Conservation (phyloP, 495 filamentous ascomycete genomes). For the Podospora comata region DNA sequence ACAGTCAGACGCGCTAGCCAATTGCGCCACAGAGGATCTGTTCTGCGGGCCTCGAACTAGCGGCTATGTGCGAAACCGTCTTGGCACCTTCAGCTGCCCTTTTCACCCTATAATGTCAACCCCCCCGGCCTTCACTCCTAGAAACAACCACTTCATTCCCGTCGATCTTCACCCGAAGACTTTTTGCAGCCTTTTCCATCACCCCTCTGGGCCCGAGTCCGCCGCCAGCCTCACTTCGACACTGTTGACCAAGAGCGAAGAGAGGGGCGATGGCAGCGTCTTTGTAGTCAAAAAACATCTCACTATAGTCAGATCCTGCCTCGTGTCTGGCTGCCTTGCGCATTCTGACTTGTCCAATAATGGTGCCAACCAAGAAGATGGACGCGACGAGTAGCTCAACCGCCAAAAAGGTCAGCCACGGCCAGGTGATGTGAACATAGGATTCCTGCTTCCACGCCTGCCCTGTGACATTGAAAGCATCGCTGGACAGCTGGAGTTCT, state of each 20-base stretch:
- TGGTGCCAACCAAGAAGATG: neutral
- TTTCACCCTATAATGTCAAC: neutral
- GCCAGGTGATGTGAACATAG: neutral
- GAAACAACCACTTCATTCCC: constrained; percentile 3
- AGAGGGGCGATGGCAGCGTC: neutral
- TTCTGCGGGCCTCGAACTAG: neutral
- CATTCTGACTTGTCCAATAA: neutral
- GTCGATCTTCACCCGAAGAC: neutral
- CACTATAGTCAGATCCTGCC: too few relatives aligned
- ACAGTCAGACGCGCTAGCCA: constrained; percentile 35
- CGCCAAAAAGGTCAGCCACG: neutral
- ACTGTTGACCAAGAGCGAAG: neutral
- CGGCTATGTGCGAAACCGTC: neutral
- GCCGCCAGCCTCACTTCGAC: neutral
- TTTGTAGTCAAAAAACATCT: neutral
- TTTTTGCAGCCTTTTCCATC: constrained; percentile 1
- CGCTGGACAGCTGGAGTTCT: too few relatives aligned
- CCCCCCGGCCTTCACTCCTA: neutral
- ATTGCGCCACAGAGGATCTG: constrained; percentile 18
- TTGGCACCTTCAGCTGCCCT: neutral
- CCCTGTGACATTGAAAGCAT: neutral
- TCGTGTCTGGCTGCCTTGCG: neutral
- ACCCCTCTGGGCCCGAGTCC: neutral
- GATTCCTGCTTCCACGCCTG: neutral
- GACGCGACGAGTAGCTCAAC: neutral